Base-by-base conservation (phyloP, 345 rosid genomes). In the Hypericum perforatum region DNA sequence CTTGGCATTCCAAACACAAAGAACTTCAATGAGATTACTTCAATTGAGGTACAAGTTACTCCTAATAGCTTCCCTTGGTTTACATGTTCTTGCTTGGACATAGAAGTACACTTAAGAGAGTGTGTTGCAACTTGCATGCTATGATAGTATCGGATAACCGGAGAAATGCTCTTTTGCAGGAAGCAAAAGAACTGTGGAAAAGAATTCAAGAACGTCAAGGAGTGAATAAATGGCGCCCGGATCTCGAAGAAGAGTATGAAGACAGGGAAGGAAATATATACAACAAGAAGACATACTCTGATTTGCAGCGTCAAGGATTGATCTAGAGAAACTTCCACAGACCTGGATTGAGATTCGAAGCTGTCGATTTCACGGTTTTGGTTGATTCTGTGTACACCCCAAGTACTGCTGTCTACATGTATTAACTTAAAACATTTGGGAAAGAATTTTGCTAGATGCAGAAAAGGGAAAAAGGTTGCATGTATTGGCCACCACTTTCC, bases 241-340 rank as follows among this genome's bases (percentile, higher is more conserved):
- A 94, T 54, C 94, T 94, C 5, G 99, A 94, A 72, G 99, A 94
- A 71, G 99, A 94, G 57, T 94, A 89, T n/a, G 99, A 94, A 66
- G 99, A 94, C 64, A 81, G 64, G 64, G 99, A 94, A 67, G 99
- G 99, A 7, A 94, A 94, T 75, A 94, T 89, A 38, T 94, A 94
- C 70, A 94, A 94, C 83, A 94, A 82, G 76, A 94, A 89, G 84
- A 94, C 99, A 9, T 94, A 76, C 53, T 72, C 92, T 15, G 99
- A 94, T 79, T 81, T 94, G 53, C 97, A 94, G 74, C 92, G 97
- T 22, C 99, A 89, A 67, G 99, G 99, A 41, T 79, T 94, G 65
- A 88, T 94, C 3, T 87, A 70, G 5, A 78, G 65, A 14, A 56
- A 12, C 9, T n/a, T 3, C 9, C 14, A 3, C 11, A 7, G 14